These are phyloP conservation scores for Suillus subalutaceus DNA, from an alignment of 768 basidiomycete species.

Conservation along the genomic window DNA sequence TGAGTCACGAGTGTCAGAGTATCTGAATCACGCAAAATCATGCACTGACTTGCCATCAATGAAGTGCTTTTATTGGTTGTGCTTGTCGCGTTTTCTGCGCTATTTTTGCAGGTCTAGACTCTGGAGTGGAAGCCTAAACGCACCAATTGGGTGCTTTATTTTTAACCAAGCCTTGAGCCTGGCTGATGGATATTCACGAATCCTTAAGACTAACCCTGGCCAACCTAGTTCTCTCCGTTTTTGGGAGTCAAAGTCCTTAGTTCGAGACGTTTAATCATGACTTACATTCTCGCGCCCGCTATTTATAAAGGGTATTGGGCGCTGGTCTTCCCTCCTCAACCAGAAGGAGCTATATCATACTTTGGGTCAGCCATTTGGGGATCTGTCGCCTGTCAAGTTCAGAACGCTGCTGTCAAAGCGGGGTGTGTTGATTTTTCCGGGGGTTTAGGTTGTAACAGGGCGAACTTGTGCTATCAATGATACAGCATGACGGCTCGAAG, in stretches of 20 bases:
- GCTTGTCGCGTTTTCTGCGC: neutral
- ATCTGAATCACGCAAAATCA: neutral
- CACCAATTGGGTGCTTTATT: neutral
- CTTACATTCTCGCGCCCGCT: neutral
- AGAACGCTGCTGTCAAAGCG: no score
- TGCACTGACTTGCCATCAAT: conserved; percentile 1
- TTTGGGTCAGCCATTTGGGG: no score
- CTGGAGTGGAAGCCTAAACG: neutral
- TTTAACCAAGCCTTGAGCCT: neutral
- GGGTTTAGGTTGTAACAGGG: no score
- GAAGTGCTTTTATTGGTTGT: neutral
- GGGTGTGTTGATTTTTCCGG: no score
- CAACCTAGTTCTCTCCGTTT: neutral
- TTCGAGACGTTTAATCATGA: neutral
- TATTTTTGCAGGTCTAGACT: neutral
- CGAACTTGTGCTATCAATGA: no score
- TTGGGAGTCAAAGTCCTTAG: neutral
- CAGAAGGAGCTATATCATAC: neutral
- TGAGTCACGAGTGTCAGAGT: neutral
- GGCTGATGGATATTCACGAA: neutral
- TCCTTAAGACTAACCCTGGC: neutral
- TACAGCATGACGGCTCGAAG: no score
- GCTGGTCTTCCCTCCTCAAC: neutral
- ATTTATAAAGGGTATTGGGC: neutral
- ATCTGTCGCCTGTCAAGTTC: no score